Evolutionary conservation across 768 basidiomycete species (phyloP), one percentile per base, ranked within the genome.

Genomic region (Antrodiella citrinella): DNA sequence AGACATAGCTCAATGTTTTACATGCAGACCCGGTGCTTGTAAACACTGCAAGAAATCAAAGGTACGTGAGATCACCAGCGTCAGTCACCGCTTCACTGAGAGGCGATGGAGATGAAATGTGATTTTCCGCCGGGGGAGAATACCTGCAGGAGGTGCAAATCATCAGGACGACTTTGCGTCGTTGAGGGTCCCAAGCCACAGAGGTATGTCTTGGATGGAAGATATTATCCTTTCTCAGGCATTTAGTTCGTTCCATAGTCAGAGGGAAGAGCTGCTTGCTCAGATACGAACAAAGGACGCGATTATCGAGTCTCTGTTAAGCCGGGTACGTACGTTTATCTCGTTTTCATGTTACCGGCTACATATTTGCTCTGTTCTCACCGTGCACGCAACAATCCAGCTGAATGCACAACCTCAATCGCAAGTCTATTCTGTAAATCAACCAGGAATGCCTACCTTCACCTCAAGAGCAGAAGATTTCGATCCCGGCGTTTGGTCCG

Each of bases 21-120:
- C n/a, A n/a, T n/a, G n/a, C 40, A 91, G 87, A 39, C 81, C 83
- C 54, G 86, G 89, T 51, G 89, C 89, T 40, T 91, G 89, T 66
- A 84, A 77, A 2, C 81, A 91, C 61, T 91, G 89, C 76, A 91
- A 90, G 66, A 85, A 82, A 61, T 80, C 91, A 59, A 91, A 91
- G 83, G 86, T 84, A 35, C 67, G 51, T 44, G 48, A 47, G 22
- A 45, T 15, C 22, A 45, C 2, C 23, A 43, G 26, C 20, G 26
- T 21, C n/a, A n/a, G 45, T 57, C 19, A 18, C 47, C 4, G 3
- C n/a, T 26, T 24, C 24, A 7, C 54, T 57, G 44, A 49, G 7
- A 35, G 15, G 15, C 30, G 30, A 7, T 51, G 49, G 54, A 90
- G 85, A 91, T 91, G 89, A 90, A 84, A 73, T 91, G 89, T 67